Base-by-base conservation (phyloP, 257 asterid genomes). In the Galeopsis tetrahit region DNA sequence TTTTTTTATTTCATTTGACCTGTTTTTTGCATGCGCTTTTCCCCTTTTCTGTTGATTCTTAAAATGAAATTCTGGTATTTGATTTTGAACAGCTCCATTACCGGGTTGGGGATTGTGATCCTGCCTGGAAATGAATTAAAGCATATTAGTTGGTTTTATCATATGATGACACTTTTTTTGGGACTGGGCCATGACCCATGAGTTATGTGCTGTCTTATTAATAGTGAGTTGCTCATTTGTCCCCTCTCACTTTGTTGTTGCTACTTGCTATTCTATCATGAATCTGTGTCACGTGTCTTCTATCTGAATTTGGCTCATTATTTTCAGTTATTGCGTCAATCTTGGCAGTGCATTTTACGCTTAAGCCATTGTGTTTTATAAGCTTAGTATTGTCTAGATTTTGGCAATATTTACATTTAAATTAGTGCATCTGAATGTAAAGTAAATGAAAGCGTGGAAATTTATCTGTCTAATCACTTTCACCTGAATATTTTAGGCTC, bases 301-400 rank as follows among this genome's bases (percentile, higher is more conserved):
- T 17, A 1, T 43, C 33, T 15, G 53, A 58, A 31, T 35, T 56
- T 64, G 31, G 53, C 17, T 15, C 4, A 17, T 43, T n/a, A 39
- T 67, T 4, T 10, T 62, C 34, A 34, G 68, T 32, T 61, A 48
- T 33, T 73, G 43, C 35, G 5, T 39, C 38, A 35, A 10, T 46
- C 17, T 32, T 32, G 35, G 40, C 11, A 36, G 17, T 65, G 55
- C 34, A 59, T 63, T 17, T 10, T 15, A 6, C 61, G 76, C 68
- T 10, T 10, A 35, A 35, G 49, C 21, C 28, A 35, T 63, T 36
- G 7, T 40, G 44, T 55, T 33, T 38, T 36, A 63, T 60, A 40
- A 43, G 38, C 59, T 38, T 69, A 44, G 40, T 74, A 34, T n/a
- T 34, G 32, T 64, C 68, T 63, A 13, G n/a, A 15, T 28, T 67